Percentiles rank a stretch among this genome's conserved stretches.
These are phyloP conservation scores for Cerrena zonata DNA, from an alignment of 1,284 basidiomycete genomes.

Conservation along the genomic window DNA sequence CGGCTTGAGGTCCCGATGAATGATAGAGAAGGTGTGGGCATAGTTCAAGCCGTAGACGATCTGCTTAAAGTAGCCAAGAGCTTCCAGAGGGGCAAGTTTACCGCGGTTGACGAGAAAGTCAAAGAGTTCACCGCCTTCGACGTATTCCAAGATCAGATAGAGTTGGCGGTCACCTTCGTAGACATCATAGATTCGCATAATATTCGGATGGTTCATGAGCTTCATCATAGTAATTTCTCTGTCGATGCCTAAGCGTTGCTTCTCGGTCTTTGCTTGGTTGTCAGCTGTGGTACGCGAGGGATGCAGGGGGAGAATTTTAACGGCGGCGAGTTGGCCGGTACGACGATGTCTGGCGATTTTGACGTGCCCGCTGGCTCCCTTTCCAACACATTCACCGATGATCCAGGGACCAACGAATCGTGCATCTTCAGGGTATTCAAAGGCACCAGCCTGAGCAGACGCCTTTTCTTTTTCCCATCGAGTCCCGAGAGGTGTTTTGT, in stretches of 20 bases:
- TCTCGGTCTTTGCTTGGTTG: slow-evolving; percentile 77
- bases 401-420: slow-evolving; percentile 74
- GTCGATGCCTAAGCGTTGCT: slow-evolving; percentile 88
- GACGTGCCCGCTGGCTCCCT: slow-evolving; percentile 91
- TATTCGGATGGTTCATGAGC: slow-evolving; percentile 96
- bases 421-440: slow-evolving; percentile 71
- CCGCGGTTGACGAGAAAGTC: slow-evolving; percentile 93
- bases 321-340: slow-evolving; percentile 90
- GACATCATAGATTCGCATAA: slow-evolving; percentile 93
- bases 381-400: slow-evolving; percentile 92
- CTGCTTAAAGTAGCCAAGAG: slow-evolving; percentile 93
- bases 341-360: slow-evolving; percentile 87
- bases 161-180: slow-evolving; percentile 92
- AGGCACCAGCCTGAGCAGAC: slow-evolving; percentile 59
- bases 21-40: slow-evolving; percentile 97
- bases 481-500: slow-evolving; percentile 63
- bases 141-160: slow-evolving; percentile 94
- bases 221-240: slow-evolving; percentile 99
- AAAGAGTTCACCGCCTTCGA: slow-evolving; percentile 96
- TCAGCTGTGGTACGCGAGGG: slow-evolving; percentile 74
- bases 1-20: slow-evolving; percentile 97
- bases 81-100: slow-evolving; percentile 76
- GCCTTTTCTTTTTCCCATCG: slow-evolving; percentile 81
- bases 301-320: slow-evolving; percentile 94
- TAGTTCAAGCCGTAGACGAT: slow-evolving; percentile 96